Conservation (phyloP, 768 basidiomycete species). For the Ramaria rubella region DNA sequence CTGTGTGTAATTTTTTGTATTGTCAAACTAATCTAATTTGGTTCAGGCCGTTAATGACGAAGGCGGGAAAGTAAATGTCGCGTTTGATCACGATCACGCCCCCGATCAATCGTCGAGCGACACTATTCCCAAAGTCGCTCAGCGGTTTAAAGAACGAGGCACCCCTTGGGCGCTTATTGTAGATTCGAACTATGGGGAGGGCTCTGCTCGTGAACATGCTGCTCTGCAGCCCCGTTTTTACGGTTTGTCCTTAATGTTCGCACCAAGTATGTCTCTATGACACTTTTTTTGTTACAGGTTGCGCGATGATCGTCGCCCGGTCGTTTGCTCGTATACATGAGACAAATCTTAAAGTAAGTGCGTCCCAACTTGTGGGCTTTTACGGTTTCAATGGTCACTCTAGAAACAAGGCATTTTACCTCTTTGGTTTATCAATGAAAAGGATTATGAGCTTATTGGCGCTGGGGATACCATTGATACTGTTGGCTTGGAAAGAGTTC, state of each 20-base stretch:
- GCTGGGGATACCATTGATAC: constrained; percentile 82
- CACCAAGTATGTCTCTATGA: not conserved
- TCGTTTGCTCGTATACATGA: constrained; percentile 99
- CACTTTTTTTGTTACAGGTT: constrained; percentile 42
- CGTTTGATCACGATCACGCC: constrained; percentile 66
- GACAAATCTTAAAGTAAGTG: constrained; percentile 85
- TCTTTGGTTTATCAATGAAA: constrained; percentile 85
- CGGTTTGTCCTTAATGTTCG: constrained; percentile 34
- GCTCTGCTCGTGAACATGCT: constrained; percentile 95
- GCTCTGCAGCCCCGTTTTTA: constrained; percentile 95
- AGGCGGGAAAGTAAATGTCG: constrained; percentile 86
- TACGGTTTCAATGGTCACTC: constrained; percentile 1
- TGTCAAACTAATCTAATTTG: constrained; percentile 3
- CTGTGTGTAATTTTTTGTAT: constrained; percentile 36
- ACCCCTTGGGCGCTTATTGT: constrained; percentile 94
- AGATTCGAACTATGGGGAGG: constrained; percentile 97
- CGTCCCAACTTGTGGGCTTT: not conserved
- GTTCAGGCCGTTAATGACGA: constrained; percentile 89
- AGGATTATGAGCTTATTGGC: constrained; percentile 78
- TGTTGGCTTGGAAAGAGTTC: constrained; percentile 64
- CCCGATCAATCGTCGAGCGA: constrained; percentile 43
- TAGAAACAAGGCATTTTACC: constrained; percentile 98
- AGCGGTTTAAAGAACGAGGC: constrained; percentile 72
- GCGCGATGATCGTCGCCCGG: constrained; percentile 78
- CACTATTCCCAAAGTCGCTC: constrained; percentile 87